Evolutionary conservation across 2,329 filamentous ascomycete genomes (phyloP).

Genomic region (Berkeleyomyces basicola): DNA sequence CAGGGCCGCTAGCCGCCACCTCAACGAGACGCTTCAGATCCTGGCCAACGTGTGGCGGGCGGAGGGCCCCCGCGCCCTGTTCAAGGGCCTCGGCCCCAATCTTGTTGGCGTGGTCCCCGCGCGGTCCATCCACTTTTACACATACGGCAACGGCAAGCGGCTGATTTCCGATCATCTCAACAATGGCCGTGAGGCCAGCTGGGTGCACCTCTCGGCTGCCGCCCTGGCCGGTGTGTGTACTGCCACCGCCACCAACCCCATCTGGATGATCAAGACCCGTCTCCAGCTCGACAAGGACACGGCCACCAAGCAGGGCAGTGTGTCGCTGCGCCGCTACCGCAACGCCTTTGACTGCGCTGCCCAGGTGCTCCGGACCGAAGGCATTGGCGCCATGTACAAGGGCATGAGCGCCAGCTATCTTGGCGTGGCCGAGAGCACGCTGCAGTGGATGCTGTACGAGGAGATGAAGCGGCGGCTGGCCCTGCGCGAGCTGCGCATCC

Average conservation of each 20-base stretch:
- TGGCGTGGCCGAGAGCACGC: constrained; percentile 73
- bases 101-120: constrained; percentile 80
- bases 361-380: constrained; percentile 68
- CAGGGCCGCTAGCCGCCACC: constrained; percentile 53
- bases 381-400: constrained; percentile 68
- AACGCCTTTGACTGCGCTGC: constrained; percentile 79
- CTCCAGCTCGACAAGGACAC: constrained; percentile 81
- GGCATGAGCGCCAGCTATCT: constrained; percentile 85
- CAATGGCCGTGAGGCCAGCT: constrained; percentile 48
- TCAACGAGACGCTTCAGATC: constrained; percentile 75
- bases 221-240: constrained; percentile 68
- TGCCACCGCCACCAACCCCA: constrained; percentile 83
- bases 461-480: constrained; percentile 67
- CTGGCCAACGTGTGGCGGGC: constrained; percentile 60
- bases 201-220: constrained; percentile 64
- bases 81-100: constrained; percentile 86
- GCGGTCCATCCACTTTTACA: constrained; percentile 82
- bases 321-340: constrained; percentile 51
- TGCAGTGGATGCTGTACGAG: constrained; percentile 93
- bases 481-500: constrained; percentile 41
- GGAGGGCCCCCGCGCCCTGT: constrained; percentile 75
- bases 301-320: constrained; percentile 40
- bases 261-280: constrained; percentile 91
- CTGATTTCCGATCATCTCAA: constrained; percentile 63
- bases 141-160: constrained; percentile 82